Percentiles rank a stretch among this genome's conserved stretches.
These are phyloP conservation scores for Amylocarpus encephaloides DNA, from an alignment of 2,329 filamentous ascomycete genomes.

Conservation along the genomic window DNA sequence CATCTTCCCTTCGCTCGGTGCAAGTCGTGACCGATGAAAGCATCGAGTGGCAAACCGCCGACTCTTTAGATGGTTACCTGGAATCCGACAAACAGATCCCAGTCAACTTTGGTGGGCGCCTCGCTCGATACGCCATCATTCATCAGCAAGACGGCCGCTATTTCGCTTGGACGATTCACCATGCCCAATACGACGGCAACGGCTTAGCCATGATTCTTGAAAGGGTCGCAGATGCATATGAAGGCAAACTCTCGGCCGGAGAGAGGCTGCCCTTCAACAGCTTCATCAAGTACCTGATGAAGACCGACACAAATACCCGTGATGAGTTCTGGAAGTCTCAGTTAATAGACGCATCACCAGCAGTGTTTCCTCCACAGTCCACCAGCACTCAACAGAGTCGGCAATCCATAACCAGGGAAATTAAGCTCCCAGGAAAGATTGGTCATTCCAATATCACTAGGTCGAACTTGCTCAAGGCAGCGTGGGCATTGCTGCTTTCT, in stretches of 20 bases:
- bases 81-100: background rate
- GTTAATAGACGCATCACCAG: too few species aligned
- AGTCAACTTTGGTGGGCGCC: background rate
- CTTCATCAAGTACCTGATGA: slow-evolving; percentile 29
- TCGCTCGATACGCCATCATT: slow-evolving; percentile 1
- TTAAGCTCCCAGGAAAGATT: too few species aligned
- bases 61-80: too few species aligned
- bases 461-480: too few species aligned
- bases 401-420: too few species aligned
- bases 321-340: too few species aligned
- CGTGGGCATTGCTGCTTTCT: slow-evolving; percentile 36
- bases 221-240: slow-evolving; percentile 3
- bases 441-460: too few species aligned
- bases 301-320: slow-evolving; percentile 15
- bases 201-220: slow-evolving; percentile 8
- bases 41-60: too few species aligned
- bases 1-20: too few species aligned
- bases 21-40: too few species aligned
- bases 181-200: slow-evolving; percentile 44
- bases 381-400: too few species aligned
- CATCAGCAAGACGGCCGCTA: slow-evolving; percentile 11
- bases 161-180: slow-evolving; percentile 37
- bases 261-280: slow-evolving; percentile 38
- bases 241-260: slow-evolving; percentile 18
- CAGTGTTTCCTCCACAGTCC: too few species aligned